phyloP scores from a whole-genome alignment of 2,329 filamentous ascomycete species.

The Knoxdaviesia proteae region DNA sequence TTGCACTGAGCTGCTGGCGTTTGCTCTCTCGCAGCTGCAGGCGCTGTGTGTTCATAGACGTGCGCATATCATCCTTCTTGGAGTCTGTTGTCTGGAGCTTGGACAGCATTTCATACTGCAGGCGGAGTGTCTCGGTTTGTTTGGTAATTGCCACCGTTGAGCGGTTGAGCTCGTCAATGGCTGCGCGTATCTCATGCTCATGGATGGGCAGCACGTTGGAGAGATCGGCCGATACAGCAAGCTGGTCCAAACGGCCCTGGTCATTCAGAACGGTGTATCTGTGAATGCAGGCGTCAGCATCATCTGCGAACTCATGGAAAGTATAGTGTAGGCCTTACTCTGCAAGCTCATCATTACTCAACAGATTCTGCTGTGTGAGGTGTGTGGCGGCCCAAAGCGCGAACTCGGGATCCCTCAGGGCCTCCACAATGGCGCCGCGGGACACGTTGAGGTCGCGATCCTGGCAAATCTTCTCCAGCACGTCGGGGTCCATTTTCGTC shows the following conservation, averaged over 20 bases:
- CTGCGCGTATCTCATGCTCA: slow-evolving; percentile 37
- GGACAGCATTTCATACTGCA: slow-evolving; percentile 40
- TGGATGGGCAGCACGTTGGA: slow-evolving; percentile 26
- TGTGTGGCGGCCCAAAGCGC: slow-evolving; percentile 27
- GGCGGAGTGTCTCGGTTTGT: slow-evolving; percentile 38
- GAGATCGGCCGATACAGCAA: slow-evolving; percentile 24
- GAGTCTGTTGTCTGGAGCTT: slow-evolving; percentile 18
- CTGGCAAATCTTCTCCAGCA: slow-evolving; percentile 9
- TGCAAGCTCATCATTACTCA: slow-evolving; percentile 31
- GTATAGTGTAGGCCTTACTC: slow-evolving; percentile 18
- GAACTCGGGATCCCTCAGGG: slow-evolving; percentile 12
- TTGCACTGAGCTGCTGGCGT: too few relatives aligned
- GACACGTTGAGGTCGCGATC: slow-evolving; percentile 14
- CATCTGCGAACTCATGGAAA: neutral
- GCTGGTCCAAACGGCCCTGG: slow-evolving; percentile 23
- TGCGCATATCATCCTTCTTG: too few relatives aligned
- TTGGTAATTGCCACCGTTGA: slow-evolving; percentile 44
- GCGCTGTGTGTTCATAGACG: too few relatives aligned
- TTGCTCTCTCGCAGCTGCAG: too few relatives aligned
- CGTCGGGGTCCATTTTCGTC: slow-evolving; percentile 3
- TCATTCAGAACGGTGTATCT: slow-evolving; percentile 30
- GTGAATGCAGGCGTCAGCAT: neutral
- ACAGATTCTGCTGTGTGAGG: slow-evolving; percentile 26
- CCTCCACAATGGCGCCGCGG: slow-evolving; percentile 14
- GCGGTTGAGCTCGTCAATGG: slow-evolving; percentile 40